Percentiles rank a stretch among this genome's conserved stretches.
Conservation (phyloP, 345 rosid genomes). For the Corymbia maculata region DNA sequence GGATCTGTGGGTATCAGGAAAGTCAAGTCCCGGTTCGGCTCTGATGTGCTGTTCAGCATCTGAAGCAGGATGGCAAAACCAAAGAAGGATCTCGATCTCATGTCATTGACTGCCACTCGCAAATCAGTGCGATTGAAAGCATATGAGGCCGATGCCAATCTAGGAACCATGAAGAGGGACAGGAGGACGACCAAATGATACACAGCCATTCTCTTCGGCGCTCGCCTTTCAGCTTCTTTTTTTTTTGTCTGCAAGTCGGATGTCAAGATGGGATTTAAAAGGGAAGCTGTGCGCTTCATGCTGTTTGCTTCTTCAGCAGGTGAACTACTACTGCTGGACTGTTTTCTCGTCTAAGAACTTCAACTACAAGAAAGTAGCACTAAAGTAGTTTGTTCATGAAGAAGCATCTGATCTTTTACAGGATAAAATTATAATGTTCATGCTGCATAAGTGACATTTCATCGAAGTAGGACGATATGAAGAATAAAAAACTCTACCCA, state of each 20-base stretch:
- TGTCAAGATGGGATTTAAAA: not conserved
- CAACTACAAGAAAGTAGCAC: not conserved
- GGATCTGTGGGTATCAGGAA: not conserved
- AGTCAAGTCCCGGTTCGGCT: not conserved
- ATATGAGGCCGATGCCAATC: not conserved
- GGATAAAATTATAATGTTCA: not conserved
- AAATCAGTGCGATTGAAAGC: not conserved
- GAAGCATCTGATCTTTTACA: not conserved
- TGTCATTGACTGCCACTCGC: not conserved
- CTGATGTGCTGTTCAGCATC: not conserved
- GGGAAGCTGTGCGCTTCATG: not conserved
- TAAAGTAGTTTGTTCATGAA: not conserved
- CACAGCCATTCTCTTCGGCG: not conserved
- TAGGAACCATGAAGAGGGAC: not conserved
- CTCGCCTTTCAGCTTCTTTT: not conserved
- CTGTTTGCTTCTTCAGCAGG: not conserved
- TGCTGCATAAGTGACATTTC: not conserved
- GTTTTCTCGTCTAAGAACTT: not conserved
- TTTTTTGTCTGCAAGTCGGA: not conserved
- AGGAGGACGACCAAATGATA: not conserved
- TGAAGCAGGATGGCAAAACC: slow-evolving; percentile 6
- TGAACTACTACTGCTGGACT: not conserved
- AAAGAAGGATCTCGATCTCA: slow-evolving; percentile 1
- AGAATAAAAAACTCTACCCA: too few relatives aligned
- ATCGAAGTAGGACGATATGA: too few relatives aligned